These are phyloP conservation scores for Cupressus sempervirens DNA, from an alignment of 75 land plant genomes.

Conservation along the genomic window DNA sequence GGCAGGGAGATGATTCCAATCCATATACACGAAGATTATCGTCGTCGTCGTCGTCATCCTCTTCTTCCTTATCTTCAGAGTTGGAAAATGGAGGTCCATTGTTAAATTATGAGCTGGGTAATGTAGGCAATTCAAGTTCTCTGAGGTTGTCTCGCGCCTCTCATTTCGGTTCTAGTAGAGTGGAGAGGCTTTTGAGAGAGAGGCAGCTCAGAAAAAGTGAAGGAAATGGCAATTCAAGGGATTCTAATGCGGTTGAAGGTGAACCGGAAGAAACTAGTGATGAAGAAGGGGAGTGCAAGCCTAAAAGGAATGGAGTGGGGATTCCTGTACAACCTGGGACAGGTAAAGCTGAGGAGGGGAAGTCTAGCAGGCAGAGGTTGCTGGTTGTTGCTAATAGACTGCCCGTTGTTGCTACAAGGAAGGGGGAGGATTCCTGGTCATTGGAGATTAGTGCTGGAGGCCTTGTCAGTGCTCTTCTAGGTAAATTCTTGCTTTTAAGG, in stretches of 20 bases:
- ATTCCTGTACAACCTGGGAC: background rate
- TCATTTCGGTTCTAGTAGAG: conserved; percentile 20
- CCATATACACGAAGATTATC: background rate
- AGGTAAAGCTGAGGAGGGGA: conserved; percentile 22
- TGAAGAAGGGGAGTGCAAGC: conserved; percentile 10
- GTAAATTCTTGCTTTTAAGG: conserved; percentile 28
- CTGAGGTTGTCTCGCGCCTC: conserved; percentile 26
- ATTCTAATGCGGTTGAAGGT: conserved; percentile 8
- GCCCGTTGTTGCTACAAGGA: conserved; percentile 86
- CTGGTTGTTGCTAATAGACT: conserved; percentile 95
- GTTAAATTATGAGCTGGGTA: background rate
- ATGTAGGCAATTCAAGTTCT: background rate
- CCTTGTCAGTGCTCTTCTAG: conserved; percentile 92
- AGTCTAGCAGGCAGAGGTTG: conserved; percentile 61
- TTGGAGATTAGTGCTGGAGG: conserved; percentile 98
- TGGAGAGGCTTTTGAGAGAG: conserved; percentile 49
- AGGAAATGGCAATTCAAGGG: conserved; percentile 10
- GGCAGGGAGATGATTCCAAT: background rate
- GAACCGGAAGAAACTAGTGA: background rate
- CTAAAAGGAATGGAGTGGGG: conserved; percentile 16
- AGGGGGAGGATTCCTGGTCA: conserved; percentile 80
- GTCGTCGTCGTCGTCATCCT: background rate
- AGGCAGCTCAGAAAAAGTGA: conserved; percentile 40
- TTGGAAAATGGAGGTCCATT: background rate
- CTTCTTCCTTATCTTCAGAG: background rate